phyloP scores from a whole-genome alignment of 768 basidiomycete genomes.

The Trametes sanguinea region DNA sequence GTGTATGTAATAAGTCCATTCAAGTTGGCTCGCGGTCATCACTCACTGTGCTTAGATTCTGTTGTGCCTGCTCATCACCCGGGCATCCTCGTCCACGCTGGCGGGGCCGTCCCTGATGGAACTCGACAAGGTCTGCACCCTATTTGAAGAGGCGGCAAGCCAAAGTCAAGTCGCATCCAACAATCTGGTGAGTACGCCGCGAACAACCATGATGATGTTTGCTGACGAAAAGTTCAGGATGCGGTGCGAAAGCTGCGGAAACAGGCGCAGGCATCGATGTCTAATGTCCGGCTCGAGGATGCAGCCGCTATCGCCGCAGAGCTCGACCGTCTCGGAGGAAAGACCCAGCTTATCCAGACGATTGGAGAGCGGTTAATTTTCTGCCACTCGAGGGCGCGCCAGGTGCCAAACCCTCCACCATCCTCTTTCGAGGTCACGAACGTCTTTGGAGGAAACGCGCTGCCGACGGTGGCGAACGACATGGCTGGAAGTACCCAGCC shows the following conservation, averaged over 20 bases:
- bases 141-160: constrained; percentile 34
- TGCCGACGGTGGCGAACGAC: constrained; percentile 45
- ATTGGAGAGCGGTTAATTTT: constrained; percentile 6
- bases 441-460: constrained; percentile 32
- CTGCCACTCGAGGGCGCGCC: neutral
- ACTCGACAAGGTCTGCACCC: constrained; percentile 34
- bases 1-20: constrained; percentile 44
- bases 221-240: constrained; percentile 22
- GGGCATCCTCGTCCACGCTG: constrained; percentile 39
- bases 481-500: constrained; percentile 32
- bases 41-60: constrained; percentile 40
- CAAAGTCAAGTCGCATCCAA: constrained; percentile 29
- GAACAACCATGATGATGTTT: neutral
- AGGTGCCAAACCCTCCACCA: neutral
- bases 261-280: constrained; percentile 33
- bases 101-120: constrained; percentile 38
- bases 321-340: constrained; percentile 38
- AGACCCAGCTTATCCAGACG: constrained; percentile 31
- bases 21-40: neutral
- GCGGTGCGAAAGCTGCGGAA: constrained; percentile 33
- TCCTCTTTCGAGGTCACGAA: constrained; percentile 1
- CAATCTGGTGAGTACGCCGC: constrained; percentile 28
- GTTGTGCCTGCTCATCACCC: constrained; percentile 40
- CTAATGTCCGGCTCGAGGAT: constrained; percentile 20
- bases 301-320: constrained; percentile 23